Conservation (phyloP, 768 basidiomycete species). For the Mycena chlorophos region DNA sequence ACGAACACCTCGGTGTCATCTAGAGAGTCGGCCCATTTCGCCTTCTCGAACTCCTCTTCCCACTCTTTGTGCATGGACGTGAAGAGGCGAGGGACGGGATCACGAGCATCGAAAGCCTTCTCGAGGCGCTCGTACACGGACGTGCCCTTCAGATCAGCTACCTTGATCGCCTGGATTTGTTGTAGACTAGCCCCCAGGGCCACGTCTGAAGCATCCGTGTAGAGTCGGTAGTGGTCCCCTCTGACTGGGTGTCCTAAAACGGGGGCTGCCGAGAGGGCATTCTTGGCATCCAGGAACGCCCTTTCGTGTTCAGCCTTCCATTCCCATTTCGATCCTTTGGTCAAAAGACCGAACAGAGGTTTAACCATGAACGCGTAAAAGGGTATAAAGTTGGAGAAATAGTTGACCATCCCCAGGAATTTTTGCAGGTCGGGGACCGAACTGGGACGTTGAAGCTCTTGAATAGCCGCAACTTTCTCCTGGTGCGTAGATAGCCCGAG, state of each 20-base stretch:
- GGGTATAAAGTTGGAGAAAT: slow-evolving; percentile 30
- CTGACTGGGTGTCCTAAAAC: slow-evolving; percentile 21
- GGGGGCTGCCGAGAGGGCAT: slow-evolving; percentile 23
- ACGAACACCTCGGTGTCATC: slow-evolving; percentile 23
- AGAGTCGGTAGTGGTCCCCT: slow-evolving; percentile 18
- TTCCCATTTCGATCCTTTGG: slow-evolving; percentile 24
- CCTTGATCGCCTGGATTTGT: slow-evolving; percentile 13
- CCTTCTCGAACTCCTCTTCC: not conserved
- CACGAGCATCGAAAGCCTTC: slow-evolving; percentile 1
- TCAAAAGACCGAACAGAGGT: slow-evolving; percentile 26
- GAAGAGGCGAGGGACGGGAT: slow-evolving; percentile 17
- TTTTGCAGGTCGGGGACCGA: slow-evolving; percentile 22
- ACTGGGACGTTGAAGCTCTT: slow-evolving; percentile 8
- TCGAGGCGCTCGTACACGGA: slow-evolving; percentile 1
- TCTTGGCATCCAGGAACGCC: slow-evolving; percentile 23
- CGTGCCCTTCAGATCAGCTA: slow-evolving; percentile 16
- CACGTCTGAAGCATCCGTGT: too few relatives aligned
- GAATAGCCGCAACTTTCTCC: too few relatives aligned
- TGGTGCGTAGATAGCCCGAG: too few relatives aligned
- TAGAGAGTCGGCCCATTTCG: not conserved
- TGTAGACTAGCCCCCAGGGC: too few relatives aligned
- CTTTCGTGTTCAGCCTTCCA: slow-evolving; percentile 24
- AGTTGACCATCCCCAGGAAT: slow-evolving; percentile 31
- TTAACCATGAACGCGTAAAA: slow-evolving; percentile 28
- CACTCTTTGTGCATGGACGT: slow-evolving; percentile 2